phyloP scores from a whole-genome alignment of 805 yeast genomes.

The Starmerella floris region DNA sequence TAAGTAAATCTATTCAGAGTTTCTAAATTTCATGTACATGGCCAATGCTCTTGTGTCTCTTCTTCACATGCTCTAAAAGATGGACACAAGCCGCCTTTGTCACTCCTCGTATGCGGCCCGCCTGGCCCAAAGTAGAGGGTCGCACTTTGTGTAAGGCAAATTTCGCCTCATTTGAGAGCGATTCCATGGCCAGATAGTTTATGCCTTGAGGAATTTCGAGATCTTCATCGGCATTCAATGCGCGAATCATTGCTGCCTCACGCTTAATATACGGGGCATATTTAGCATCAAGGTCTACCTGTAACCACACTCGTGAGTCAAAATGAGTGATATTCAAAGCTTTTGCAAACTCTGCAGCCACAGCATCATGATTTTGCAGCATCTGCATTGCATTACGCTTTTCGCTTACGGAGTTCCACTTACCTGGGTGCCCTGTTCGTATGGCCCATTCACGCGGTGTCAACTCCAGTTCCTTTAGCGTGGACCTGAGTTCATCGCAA shows the following conservation, averaged over 20 bases:
- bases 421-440: conserved; percentile 30
- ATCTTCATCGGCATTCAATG: conserved; percentile 73
- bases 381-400: conserved; percentile 25
- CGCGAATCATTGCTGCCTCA: conserved; percentile 56
- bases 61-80: conserved; percentile 34
- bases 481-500: conserved; percentile 35
- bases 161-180: conserved; percentile 67
- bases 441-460: conserved; percentile 53
- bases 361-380: conserved; percentile 48
- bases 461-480: conserved; percentile 34
- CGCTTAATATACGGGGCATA: conserved; percentile 69
- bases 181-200: conserved; percentile 45
- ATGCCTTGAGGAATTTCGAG: conserved; percentile 54
- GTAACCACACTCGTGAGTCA: conserved; percentile 39
- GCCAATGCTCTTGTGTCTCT: neutral
- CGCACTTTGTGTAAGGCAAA: conserved; percentile 54
- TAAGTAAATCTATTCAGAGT: neutral
- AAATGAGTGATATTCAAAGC: conserved; percentile 27
- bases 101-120: conserved; percentile 84
- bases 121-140: conserved; percentile 90
- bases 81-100: conserved; percentile 88
- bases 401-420: conserved; percentile 41
- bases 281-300: conserved; percentile 64
- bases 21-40: neutral
- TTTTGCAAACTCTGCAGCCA: conserved; percentile 35